Base-by-base conservation (phyloP, 2,329 filamentous ascomycete genomes). In the Paecilomyces fulvus region DNA sequence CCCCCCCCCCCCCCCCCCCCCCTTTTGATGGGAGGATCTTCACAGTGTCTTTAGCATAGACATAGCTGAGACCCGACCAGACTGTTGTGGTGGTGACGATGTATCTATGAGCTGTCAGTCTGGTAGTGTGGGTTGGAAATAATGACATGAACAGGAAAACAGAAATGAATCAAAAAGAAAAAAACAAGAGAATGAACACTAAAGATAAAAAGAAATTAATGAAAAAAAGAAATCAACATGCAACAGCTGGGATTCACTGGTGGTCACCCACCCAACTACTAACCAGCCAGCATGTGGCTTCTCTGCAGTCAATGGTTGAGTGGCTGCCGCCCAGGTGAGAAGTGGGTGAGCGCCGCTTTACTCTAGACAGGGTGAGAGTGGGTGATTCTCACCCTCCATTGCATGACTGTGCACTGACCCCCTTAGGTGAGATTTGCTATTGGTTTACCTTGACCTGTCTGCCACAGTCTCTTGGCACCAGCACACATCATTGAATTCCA, bases 21-120 rank as follows among this genome's bases (percentile, higher is more conserved):
- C n/a, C n/a, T n/a, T n/a, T n/a, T n/a, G n/a, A n/a, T n/a, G n/a
- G n/a, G n/a, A 97, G 71, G 56, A 97, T 96, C 71, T 88, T 95
- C 30, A 97, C 92, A 0, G 91, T 92, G 65, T 95, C 88, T 70
- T 94, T 96, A 63, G 85, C 89, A 70, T 87, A 95, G 6, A 95
- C 80, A 70, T 99, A 99, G 71, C 92, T 96, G 12, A 92, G 79
- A 7, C 94, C 94, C 60, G 91, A 96, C 89, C 92, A 97, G 5
- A 95, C 74, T 0, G 94, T 53, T 12, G 37, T 49, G 20, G 37
- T 12, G 14, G 43, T 21, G 12, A 49, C 54, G 9, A 55, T 31
- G 20, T 55, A 55, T 49, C 46, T 55, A 25, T 28, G 30, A 43
- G 37, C 3, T 17, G 11, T 31, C 17, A 51, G 20, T 31, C 46